These are phyloP conservation scores for Fennellomyces sp. DNA, from an alignment of 371 early-diverging fungal genomes.

Conservation along the genomic window DNA sequence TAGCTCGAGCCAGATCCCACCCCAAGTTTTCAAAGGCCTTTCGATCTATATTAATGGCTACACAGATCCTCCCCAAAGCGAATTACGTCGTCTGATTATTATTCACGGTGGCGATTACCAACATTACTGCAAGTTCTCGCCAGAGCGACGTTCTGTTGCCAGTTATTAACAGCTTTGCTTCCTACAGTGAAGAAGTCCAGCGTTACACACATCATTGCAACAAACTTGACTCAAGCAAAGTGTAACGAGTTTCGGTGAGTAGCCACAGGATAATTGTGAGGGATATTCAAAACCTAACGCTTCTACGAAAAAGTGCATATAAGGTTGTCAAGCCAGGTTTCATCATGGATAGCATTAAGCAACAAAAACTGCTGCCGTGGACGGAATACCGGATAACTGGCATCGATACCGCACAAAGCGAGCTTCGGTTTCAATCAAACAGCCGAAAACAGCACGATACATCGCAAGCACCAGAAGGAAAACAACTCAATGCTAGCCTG, in stretches of 20 bases:
- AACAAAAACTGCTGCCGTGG: slow-evolving; percentile 66
- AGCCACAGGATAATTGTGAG: too few species aligned
- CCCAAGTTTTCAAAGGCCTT: slow-evolving; percentile 58
- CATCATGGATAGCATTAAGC: slow-evolving; percentile 72
- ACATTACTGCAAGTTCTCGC: slow-evolving; percentile 50
- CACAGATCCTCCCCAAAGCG: slow-evolving; percentile 59
- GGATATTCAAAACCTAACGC: background rate
- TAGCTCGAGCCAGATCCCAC: slow-evolving; percentile 25
- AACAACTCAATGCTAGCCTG: slow-evolving; percentile 20
- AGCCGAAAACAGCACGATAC: background rate
- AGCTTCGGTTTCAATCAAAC: slow-evolving; percentile 18
- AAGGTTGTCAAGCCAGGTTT: slow-evolving; percentile 81
- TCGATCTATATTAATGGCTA: slow-evolving; percentile 75
- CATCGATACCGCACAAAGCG: slow-evolving; percentile 21
- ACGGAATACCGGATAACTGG: slow-evolving; percentile 48
- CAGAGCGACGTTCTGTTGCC: background rate
- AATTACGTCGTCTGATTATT: slow-evolving; percentile 58
- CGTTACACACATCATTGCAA: slow-evolving; percentile 74
- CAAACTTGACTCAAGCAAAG: slow-evolving; percentile 69
- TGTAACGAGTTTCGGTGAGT: slow-evolving; percentile 64
- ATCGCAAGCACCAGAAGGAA: slow-evolving; percentile 2
- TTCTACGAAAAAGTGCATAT: slow-evolving; percentile 61
- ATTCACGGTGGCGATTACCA: slow-evolving; percentile 64
- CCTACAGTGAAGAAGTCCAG: slow-evolving; percentile 53
- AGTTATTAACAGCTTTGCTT: background rate